Evolutionary conservation across 768 basidiomycete species (phyloP).

Genomic region (Lactarius quietus): DNA sequence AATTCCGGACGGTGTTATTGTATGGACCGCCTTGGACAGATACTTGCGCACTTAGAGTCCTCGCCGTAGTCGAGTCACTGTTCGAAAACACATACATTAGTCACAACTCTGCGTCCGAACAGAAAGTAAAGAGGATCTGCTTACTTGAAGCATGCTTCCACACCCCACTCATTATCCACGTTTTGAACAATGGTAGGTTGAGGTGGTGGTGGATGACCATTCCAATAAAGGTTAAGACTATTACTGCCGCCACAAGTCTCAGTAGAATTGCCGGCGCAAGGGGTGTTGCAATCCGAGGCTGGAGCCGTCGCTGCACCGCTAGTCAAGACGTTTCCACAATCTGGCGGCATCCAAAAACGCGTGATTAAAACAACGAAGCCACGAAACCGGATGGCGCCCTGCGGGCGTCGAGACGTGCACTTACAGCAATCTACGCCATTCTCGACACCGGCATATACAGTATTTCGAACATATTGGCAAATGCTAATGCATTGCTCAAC

Average conservation of each 20-base stretch:
- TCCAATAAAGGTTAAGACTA: constrained; percentile 45
- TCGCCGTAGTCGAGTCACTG: constrained; percentile 37
- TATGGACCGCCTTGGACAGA: too few relatives aligned
- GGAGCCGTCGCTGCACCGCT: too few relatives aligned
- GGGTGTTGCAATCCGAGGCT: too few relatives aligned
- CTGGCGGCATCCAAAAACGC: constrained; percentile 30
- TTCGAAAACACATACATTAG: neutral
- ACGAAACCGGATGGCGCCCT: too few relatives aligned
- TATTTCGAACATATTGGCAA: constrained; percentile 46
- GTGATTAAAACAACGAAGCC: constrained; percentile 42
- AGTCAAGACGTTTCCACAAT: too few relatives aligned
- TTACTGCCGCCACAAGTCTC: too few relatives aligned
- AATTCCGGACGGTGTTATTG: constrained; percentile 49
- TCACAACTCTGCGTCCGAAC: constrained; percentile 9
- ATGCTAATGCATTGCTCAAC: constrained; percentile 47
- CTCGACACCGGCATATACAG: constrained; percentile 68
- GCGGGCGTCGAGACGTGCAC: constrained; percentile 8
- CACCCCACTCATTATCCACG: too few relatives aligned
- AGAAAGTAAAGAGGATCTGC: constrained; percentile 27
- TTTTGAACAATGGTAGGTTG: too few relatives aligned
- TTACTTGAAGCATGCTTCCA: too few relatives aligned
- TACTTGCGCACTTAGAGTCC: too few relatives aligned
- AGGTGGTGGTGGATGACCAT: constrained; percentile 49
- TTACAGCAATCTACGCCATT: constrained; percentile 35
- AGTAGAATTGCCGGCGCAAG: too few relatives aligned